These are phyloP conservation scores for Aureobasidium uvarum DNA, from an alignment of 2,329 filamentous ascomycete species.

Conservation along the genomic window DNA sequence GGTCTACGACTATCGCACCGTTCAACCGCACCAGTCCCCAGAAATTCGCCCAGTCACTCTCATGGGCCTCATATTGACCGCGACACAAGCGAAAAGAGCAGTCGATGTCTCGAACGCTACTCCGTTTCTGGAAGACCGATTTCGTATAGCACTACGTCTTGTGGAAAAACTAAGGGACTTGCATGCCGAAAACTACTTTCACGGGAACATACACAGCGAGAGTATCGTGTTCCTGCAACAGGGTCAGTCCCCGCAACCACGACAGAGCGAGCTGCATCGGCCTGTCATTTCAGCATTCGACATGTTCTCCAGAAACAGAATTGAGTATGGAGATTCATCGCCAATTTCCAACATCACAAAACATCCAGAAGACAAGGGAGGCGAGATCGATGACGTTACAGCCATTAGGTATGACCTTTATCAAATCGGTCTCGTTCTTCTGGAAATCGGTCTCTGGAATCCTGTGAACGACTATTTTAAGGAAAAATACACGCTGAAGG, in stretches of 20 bases:
- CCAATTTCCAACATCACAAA: slow-evolving; percentile 29
- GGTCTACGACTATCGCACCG: slow-evolving; percentile 68
- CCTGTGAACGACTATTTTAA: slow-evolving; percentile 61
- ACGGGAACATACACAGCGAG: slow-evolving; percentile 66
- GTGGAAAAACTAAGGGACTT: slow-evolving; percentile 71
- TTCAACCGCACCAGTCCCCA: slow-evolving; percentile 28
- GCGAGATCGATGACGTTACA: slow-evolving; percentile 52
- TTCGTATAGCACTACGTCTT: slow-evolving; percentile 69
- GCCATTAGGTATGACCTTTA: slow-evolving; percentile 61
- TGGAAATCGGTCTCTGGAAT: slow-evolving; percentile 75
- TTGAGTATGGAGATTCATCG: slow-evolving; percentile 57
- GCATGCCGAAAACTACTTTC: slow-evolving; percentile 66
- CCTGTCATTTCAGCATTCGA: slow-evolving; percentile 74
- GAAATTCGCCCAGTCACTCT: slow-evolving; percentile 47
- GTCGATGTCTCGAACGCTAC: slow-evolving; percentile 46
- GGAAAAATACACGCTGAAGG: slow-evolving; percentile 57
- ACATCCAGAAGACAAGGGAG: slow-evolving; percentile 36
- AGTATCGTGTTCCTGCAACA: slow-evolving; percentile 65
- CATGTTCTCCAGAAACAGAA: slow-evolving; percentile 60
- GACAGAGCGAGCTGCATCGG: slow-evolving; percentile 58
- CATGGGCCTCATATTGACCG: slow-evolving; percentile 49
- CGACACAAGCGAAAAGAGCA: slow-evolving; percentile 45
- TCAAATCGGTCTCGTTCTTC: slow-evolving; percentile 67
- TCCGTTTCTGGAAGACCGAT: slow-evolving; percentile 71
- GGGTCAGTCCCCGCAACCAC: slow-evolving; percentile 45